Evolutionary conservation across 208 protist species (phyloP).

Genomic region (Trypanosoma boissoni): DNA sequence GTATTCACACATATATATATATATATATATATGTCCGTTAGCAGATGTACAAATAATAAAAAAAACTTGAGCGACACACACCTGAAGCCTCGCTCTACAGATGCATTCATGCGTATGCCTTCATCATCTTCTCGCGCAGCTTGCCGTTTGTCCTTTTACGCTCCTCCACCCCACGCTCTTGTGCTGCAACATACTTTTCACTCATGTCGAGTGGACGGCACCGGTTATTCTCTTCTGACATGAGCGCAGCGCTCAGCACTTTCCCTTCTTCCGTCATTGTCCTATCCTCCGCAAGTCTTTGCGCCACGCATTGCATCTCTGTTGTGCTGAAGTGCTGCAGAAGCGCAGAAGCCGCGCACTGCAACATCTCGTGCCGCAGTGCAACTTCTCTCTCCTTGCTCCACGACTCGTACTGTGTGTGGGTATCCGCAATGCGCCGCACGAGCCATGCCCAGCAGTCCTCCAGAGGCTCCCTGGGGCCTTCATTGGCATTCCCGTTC

Average conservation of each 20-base stretch:
- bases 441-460: too few species aligned
- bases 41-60: background rate
- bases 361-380: constrained; percentile 16
- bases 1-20: too few species aligned
- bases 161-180: background rate
- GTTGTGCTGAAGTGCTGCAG: background rate
- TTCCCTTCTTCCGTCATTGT: background rate
- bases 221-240: background rate
- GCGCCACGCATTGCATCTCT: constrained; percentile 3
- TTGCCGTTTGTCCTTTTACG: background rate
- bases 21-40: too few species aligned
- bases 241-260: background rate
- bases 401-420: background rate
- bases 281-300: background rate
- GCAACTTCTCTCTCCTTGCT: background rate
- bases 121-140: constrained; percentile 1
- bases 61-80: background rate
- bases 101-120: constrained; percentile 2
- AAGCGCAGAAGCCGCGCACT: constrained; percentile 2
- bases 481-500: too few species aligned
- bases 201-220: background rate
- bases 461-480: too few species aligned
- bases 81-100: too few species aligned
- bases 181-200: background rate
- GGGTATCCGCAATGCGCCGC: too few species aligned